These are phyloP conservation scores for Gynandropsis gynandra DNA, from an alignment of 345 rosid genomes.

Conservation along the genomic window DNA sequence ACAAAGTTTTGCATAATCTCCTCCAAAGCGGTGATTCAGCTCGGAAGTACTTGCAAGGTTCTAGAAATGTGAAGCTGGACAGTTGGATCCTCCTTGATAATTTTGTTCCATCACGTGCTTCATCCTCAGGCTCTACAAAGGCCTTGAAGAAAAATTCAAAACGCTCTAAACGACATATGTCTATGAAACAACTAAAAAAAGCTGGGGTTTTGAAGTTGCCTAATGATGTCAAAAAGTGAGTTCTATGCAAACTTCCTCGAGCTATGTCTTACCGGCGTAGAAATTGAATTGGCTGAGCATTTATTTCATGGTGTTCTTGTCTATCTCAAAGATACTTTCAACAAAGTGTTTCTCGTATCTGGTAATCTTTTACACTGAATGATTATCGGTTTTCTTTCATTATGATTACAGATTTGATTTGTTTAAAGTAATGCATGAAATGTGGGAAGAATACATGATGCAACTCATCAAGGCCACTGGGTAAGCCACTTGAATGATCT, in stretches of 20 bases:
- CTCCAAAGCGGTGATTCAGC: slow-evolving; percentile 78
- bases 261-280: not conserved
- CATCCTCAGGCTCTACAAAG: slow-evolving; percentile 37
- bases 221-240: slow-evolving; percentile 50
- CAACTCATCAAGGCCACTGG: slow-evolving; percentile 49
- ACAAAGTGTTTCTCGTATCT: too few species aligned
- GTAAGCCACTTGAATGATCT: slow-evolving; percentile 25
- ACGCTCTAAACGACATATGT: slow-evolving; percentile 76
- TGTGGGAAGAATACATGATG: slow-evolving; percentile 56
- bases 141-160: slow-evolving; percentile 47
- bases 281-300: not conserved
- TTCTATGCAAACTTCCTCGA: not conserved
- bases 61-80: slow-evolving; percentile 52
- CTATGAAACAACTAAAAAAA: slow-evolving; percentile 67
- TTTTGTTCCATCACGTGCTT: slow-evolving; percentile 40
- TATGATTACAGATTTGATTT: slow-evolving; percentile 43
- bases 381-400: slow-evolving; percentile 12
- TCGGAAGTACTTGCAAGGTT: slow-evolving; percentile 69
- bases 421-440: slow-evolving; percentile 62
- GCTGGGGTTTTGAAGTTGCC: slow-evolving; percentile 51
- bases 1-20: slow-evolving; percentile 60
- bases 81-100: slow-evolving; percentile 82
- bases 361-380: not conserved
- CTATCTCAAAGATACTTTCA: too few species aligned
- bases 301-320: too few species aligned